Evolutionary conservation across 2,329 filamentous ascomycete genomes (phyloP).

Genomic region (Talaromyces sp.): DNA sequence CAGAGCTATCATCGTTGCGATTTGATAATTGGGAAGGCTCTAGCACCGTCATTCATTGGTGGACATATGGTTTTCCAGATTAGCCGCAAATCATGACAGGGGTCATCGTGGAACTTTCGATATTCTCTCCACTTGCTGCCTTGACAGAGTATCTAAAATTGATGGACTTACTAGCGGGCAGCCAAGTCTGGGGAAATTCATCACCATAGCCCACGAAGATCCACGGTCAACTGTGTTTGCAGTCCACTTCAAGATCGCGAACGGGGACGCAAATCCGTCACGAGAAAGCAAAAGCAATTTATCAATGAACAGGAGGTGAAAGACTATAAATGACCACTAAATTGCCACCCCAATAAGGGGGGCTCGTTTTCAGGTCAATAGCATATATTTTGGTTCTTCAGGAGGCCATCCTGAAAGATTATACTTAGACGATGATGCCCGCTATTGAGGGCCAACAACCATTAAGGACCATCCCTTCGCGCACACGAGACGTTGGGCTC

Average conservation of each 20-base stretch:
- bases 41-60: not conserved
- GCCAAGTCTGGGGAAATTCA: not conserved
- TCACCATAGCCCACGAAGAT: not conserved
- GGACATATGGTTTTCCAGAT: not conserved
- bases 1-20: not conserved
- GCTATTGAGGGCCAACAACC: not conserved
- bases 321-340: too few species aligned
- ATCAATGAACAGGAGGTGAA: too few species aligned
- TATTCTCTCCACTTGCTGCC: not conserved
- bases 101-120: not conserved
- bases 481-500: not conserved
- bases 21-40: not conserved
- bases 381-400: too few species aligned
- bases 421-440: not conserved
- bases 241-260: not conserved
- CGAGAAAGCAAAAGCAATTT: not conserved
- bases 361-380: too few species aligned
- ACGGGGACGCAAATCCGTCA: not conserved
- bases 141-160: not conserved
- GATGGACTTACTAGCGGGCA: not conserved
- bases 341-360: too few species aligned
- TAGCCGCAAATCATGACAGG: not conserved
- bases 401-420: not conserved
- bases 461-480: not conserved
- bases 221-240: not conserved